phyloP scores from a whole-genome alignment of 352 stramenopile species.

The Globisporangium parvum region DNA sequence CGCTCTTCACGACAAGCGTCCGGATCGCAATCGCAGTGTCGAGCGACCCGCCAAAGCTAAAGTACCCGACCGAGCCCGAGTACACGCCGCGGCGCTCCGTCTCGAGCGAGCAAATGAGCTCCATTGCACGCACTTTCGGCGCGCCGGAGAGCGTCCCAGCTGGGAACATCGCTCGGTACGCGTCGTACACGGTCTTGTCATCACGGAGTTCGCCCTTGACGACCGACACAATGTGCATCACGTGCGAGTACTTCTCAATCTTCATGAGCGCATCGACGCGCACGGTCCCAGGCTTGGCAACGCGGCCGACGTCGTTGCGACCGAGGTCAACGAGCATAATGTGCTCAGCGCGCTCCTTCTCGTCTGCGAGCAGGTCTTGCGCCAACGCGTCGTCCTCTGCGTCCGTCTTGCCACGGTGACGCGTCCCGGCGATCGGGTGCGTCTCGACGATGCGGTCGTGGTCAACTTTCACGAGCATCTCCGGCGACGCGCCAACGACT shows the following conservation, averaged over 20 bases:
- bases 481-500: slow-evolving; percentile 80
- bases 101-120: slow-evolving; percentile 85
- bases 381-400: slow-evolving; percentile 80
- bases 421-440: slow-evolving; percentile 86
- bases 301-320: slow-evolving; percentile 86
- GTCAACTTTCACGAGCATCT: slow-evolving; percentile 89
- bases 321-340: slow-evolving; percentile 91
- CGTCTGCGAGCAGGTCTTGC: slow-evolving; percentile 71
- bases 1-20: slow-evolving; percentile 79
- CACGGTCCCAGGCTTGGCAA: slow-evolving; percentile 75
- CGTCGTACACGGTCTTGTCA: slow-evolving; percentile 84
- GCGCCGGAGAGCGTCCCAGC: slow-evolving; percentile 84
- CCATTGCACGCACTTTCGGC: slow-evolving; percentile 87
- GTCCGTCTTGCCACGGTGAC: slow-evolving; percentile 77
- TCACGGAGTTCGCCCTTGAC: slow-evolving; percentile 77
- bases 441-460: slow-evolving; percentile 81
- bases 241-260: slow-evolving; percentile 90
- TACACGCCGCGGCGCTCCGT: slow-evolving; percentile 80
- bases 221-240: slow-evolving; percentile 90
- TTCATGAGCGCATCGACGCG: slow-evolving; percentile 85
- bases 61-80: slow-evolving; percentile 83
- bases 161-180: slow-evolving; percentile 86
- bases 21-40: slow-evolving; percentile 88
- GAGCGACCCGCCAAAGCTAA: slow-evolving; percentile 81
- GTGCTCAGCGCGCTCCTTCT: slow-evolving; percentile 90